Percentiles rank a stretch among this genome's conserved stretches.
Evolutionary conservation across 2,329 filamentous ascomycete species (phyloP).

Genomic region (Phialemonium atrogriseum): DNA sequence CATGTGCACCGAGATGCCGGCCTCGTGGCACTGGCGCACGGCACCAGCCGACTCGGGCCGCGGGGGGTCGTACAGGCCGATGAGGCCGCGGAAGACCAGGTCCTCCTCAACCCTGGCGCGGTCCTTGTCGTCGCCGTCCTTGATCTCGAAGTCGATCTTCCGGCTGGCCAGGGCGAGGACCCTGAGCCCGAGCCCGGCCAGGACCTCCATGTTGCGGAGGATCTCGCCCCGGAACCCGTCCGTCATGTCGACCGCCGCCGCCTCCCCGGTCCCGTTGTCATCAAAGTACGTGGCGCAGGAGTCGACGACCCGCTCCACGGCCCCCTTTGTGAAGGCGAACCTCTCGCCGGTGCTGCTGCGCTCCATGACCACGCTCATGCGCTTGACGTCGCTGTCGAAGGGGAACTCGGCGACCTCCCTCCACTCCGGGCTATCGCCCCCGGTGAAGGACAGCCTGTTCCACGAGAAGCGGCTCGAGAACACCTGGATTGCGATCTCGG

Average conservation of each 20-base stretch:
- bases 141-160: constrained; percentile 16
- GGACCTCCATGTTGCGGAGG: constrained; percentile 49
- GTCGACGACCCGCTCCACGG: constrained; percentile 31
- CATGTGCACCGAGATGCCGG: constrained; percentile 53
- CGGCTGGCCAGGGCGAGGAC: constrained; percentile 51
- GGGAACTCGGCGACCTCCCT: constrained; percentile 56
- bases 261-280: neutral
- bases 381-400: constrained; percentile 66
- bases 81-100: constrained; percentile 56
- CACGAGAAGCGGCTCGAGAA: constrained; percentile 61
- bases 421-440: constrained; percentile 18
- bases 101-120: constrained; percentile 48
- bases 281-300: constrained; percentile 1
- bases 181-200: constrained; percentile 52
- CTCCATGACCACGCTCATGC: constrained; percentile 63
- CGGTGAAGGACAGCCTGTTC: constrained; percentile 29
- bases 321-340: constrained; percentile 49
- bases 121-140: constrained; percentile 21
- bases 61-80: constrained; percentile 63
- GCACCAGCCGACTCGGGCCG: constrained; percentile 54
- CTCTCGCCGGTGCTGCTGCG: constrained; percentile 23
- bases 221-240: constrained; percentile 4
- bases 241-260: neutral
- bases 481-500: constrained; percentile 66
- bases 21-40: constrained; percentile 44